Conservation (phyloP, 768 basidiomycete genomes). For the Boletus fagicola region DNA sequence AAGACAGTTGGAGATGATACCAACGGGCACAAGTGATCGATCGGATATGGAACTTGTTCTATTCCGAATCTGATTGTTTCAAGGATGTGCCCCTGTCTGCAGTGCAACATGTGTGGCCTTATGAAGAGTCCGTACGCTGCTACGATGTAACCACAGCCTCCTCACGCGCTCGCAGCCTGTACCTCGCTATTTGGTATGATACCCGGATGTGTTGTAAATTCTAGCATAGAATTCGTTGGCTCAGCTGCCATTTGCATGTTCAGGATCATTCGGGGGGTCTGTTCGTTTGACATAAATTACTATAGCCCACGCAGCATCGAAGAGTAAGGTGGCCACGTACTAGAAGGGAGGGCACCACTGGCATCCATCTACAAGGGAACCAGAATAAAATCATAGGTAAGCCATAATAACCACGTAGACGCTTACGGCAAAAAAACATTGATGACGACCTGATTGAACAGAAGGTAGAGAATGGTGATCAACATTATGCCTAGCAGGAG, state of each 20-base stretch:
- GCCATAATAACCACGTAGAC: neutral
- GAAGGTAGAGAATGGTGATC: neutral
- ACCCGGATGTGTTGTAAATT: constrained; percentile 12
- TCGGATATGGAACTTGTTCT: neutral
- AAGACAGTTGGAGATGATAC: neutral
- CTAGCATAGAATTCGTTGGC: constrained; percentile 1
- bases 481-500: constrained; percentile 2
- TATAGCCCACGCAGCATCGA: neutral
- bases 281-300: neutral
- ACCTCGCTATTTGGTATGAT: neutral
- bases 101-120: neutral
- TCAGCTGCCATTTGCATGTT: constrained; percentile 18
- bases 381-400: neutral
- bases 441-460: neutral
- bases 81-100: neutral
- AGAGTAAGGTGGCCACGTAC: constrained; percentile 1
- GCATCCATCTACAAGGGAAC: constrained; percentile 14
- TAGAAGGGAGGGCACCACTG: constrained; percentile 8
- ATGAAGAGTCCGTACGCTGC: neutral
- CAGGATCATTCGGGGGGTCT: constrained; percentile 23
- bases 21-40: neutral
- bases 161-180: neutral
- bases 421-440: constrained; percentile 23
- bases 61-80: neutral
- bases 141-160: neutral